Evolutionary conservation across 2,329 filamentous ascomycete species (phyloP).

Genomic region (Hirsutella minnesotensis): DNA sequence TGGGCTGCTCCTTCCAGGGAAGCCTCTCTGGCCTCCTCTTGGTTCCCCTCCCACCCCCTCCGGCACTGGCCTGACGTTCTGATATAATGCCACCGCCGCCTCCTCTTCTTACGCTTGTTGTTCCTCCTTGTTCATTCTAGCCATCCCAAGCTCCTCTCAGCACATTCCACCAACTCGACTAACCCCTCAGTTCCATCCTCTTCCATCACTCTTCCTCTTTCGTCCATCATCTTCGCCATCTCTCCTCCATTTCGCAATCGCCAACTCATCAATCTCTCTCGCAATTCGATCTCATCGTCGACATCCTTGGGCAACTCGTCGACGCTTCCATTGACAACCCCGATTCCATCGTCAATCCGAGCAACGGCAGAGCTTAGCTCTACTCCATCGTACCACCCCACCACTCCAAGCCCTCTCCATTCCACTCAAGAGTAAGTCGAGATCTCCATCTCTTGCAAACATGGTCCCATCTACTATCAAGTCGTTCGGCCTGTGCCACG

Average conservation of each 20-base stretch:
- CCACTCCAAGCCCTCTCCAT: not conserved
- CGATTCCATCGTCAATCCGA: not conserved
- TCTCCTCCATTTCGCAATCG: not conserved
- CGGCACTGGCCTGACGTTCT: conserved; percentile 11
- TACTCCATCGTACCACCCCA: not conserved
- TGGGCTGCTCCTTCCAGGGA: too few relatives aligned
- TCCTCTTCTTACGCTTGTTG: conserved; percentile 1
- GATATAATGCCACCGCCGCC: conserved; percentile 10
- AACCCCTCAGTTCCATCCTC: not conserved
- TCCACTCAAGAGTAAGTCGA: conserved; percentile 8
- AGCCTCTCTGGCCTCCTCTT: not conserved
- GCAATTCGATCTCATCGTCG: not conserved
- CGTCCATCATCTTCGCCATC: not conserved
- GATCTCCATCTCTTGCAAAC: too few relatives aligned
- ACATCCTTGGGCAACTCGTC: not conserved
- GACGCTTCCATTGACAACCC: not conserved
- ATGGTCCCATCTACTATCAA: too few relatives aligned
- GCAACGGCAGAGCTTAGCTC: too few relatives aligned
- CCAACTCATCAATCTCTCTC: not conserved
- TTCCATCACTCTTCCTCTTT: not conserved
- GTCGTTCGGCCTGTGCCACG: too few relatives aligned
- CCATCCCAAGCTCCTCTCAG: not conserved
- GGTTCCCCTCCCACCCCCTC: conserved; percentile 4
- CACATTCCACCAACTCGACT: not conserved
- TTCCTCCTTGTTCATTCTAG: not conserved